Percentiles rank a stretch among this genome's conserved stretches.
phyloP scores from a whole-genome alignment of 768 basidiomycete species.

The Termitomyces sp. region DNA sequence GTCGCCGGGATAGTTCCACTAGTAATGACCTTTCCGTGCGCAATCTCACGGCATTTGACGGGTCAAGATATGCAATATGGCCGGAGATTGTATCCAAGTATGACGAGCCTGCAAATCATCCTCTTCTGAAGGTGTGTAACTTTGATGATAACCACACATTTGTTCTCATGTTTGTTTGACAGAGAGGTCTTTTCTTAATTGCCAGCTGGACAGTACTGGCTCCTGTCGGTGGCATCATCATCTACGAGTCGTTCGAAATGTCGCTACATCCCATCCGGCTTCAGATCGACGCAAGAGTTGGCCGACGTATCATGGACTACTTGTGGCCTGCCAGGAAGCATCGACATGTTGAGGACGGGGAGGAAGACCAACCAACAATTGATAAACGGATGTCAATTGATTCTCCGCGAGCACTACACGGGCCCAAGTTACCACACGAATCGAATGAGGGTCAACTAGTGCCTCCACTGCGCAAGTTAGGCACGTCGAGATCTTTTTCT shows the following conservation, averaged over 20 bases:
- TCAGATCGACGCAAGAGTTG: slow-evolving; percentile 82
- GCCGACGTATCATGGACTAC: slow-evolving; percentile 82
- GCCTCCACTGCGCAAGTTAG: slow-evolving; percentile 49
- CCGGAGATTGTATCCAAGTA: slow-evolving; percentile 84
- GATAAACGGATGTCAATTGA: slow-evolving; percentile 44
- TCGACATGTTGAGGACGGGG: slow-evolving; percentile 23
- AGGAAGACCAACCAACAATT: slow-evolving; percentile 6
- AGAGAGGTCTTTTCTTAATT: slow-evolving; percentile 72
- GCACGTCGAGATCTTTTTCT: slow-evolving; percentile 66
- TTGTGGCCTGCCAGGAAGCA: slow-evolving; percentile 70
- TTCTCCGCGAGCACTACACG: slow-evolving; percentile 38
- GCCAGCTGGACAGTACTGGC: slow-evolving; percentile 83
- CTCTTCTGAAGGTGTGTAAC: slow-evolving; percentile 60
- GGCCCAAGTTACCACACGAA: slow-evolving; percentile 2
- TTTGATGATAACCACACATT: background rate
- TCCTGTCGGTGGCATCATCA: slow-evolving; percentile 90
- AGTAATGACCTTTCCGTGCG: slow-evolving; percentile 72
- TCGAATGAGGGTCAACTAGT: slow-evolving; percentile 18
- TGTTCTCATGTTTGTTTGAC: slow-evolving; percentile 1
- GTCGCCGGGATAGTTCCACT: slow-evolving; percentile 83
- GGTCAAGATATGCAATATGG: slow-evolving; percentile 77
- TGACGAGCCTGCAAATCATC: slow-evolving; percentile 65
- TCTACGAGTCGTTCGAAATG: slow-evolving; percentile 80
- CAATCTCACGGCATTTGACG: slow-evolving; percentile 84
- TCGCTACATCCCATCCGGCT: slow-evolving; percentile 83